A percentile compares a stretch with the other conserved stretches of the same genome.
phyloP scores from a whole-genome alignment of 2,329 filamentous ascomycete genomes.

The Whalleya microplaca region DNA sequence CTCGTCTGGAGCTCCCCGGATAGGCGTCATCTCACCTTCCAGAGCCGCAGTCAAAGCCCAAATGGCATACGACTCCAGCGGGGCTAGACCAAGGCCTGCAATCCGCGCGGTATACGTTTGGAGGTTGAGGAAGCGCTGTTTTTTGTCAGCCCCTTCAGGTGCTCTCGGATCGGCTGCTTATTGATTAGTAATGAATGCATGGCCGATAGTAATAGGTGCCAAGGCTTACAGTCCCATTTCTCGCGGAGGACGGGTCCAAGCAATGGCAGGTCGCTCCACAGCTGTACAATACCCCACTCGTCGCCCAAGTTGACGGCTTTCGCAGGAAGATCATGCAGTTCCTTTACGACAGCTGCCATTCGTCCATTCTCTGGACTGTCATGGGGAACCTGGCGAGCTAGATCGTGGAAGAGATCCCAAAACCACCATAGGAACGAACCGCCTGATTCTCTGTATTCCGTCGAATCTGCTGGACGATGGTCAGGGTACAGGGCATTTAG shows the following conservation, averaged over 20 bases:
- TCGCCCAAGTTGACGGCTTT: neutral
- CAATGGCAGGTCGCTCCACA: neutral
- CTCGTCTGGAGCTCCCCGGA: constrained; percentile 4
- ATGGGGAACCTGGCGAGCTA: constrained; percentile 26
- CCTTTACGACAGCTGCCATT: neutral
- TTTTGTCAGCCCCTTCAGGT: neutral
- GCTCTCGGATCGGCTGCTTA: neutral
- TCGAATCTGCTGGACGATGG: neutral
- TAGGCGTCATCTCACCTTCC: constrained; percentile 1
- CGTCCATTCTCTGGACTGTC: constrained; percentile 3
- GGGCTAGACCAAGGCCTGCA: neutral
- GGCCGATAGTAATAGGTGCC: neutral
- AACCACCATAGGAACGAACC: constrained; percentile 27
- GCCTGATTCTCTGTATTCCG: neutral
- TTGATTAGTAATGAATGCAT: neutral
- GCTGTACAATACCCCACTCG: neutral
- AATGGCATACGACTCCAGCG: constrained; percentile 1
- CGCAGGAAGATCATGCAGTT: neutral
- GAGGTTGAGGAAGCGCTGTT: neutral
- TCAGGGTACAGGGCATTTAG: neutral
- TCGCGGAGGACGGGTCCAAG: neutral
- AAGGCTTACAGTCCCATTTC: neutral
- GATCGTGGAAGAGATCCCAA: constrained; percentile 28
- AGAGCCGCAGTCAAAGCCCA: constrained; percentile 5
- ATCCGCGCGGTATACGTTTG: constrained; percentile 1